Percentiles rank a stretch among this genome's conserved stretches.
Evolutionary conservation across 1,139 yeast genomes (phyloP).

Genomic region (Kurtzmaniella natalensis): DNA sequence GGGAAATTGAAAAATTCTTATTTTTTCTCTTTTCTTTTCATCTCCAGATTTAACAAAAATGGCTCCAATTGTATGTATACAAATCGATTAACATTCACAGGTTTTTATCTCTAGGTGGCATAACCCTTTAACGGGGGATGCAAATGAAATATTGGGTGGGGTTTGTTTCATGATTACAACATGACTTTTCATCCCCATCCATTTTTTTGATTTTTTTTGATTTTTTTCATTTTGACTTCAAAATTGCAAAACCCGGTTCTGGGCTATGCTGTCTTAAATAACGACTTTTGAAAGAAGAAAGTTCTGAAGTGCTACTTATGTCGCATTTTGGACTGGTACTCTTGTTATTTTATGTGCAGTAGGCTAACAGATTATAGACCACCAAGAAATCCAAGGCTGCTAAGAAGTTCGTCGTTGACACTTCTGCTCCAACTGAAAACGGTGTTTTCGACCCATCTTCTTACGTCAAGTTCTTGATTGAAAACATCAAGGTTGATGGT

Average conservation of each 20-base stretch:
- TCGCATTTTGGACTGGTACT: too few species aligned
- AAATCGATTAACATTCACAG: conserved; percentile 12
- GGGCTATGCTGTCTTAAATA: conserved; percentile 57
- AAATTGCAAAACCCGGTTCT: conserved; percentile 33
- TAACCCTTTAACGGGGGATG: conserved; percentile 34
- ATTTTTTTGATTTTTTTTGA: conserved; percentile 9
- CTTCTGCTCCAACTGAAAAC: conserved; percentile 95
- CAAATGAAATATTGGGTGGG: conserved; percentile 8
- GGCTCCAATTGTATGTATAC: conserved; percentile 92
- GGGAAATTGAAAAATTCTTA: conserved; percentile 3
- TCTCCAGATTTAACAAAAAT: conserved; percentile 33
- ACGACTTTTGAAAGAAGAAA: too few species aligned
- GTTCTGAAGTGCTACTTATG: too few species aligned
- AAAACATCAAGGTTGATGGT: conserved; percentile 98
- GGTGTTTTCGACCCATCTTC: conserved; percentile 98
- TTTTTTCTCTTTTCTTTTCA: conserved; percentile 9
- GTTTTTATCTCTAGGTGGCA: conserved; percentile 10
- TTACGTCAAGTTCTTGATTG: conserved; percentile 96
- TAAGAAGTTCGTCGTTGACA: conserved; percentile 94
- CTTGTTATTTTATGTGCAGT: conserved; percentile 43
- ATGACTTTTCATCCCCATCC: conserved; percentile 9
- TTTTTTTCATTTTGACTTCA: conserved; percentile 9
- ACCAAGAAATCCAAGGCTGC: conserved; percentile 74
- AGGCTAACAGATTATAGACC: conserved; percentile 61
- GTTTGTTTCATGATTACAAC: too few species aligned